phyloP scores from a whole-genome alignment of 2,329 filamentous ascomycete genomes.

The Claviceps pazoutovae region DNA sequence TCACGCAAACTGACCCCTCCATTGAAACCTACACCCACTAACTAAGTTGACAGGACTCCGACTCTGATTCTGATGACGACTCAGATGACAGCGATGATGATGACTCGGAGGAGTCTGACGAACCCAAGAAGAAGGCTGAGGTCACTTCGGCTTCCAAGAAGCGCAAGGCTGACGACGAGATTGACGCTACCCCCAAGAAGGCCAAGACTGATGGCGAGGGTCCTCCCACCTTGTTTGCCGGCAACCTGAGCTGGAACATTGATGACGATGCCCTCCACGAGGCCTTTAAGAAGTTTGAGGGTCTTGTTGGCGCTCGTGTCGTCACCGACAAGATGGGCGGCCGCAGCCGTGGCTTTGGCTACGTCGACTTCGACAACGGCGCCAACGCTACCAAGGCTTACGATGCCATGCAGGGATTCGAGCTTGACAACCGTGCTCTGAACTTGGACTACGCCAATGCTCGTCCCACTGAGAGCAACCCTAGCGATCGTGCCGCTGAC shows the following conservation, averaged over 20 bases:
- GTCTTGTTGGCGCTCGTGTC: slow-evolving; percentile 59
- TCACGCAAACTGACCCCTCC: not conserved
- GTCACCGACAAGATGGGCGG: slow-evolving; percentile 71
- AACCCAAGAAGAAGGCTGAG: slow-evolving; percentile 20
- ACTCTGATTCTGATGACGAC: slow-evolving; percentile 19
- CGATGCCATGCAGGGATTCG: slow-evolving; percentile 58
- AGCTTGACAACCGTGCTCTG: slow-evolving; percentile 60
- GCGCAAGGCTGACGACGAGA: slow-evolving; percentile 34
- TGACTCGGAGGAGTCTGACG: slow-evolving; percentile 22
- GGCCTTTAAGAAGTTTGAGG: slow-evolving; percentile 69
- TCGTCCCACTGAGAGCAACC: slow-evolving; percentile 40
- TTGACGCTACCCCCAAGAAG: slow-evolving; percentile 48
- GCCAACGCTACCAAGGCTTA: slow-evolving; percentile 58
- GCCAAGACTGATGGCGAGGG: slow-evolving; percentile 42
- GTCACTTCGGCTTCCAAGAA: slow-evolving; percentile 30
- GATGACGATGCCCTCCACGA: slow-evolving; percentile 70
- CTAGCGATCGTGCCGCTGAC: slow-evolving; percentile 44
- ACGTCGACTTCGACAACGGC: slow-evolving; percentile 67
- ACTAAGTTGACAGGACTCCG: not conserved
- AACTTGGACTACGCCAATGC: slow-evolving; percentile 69
- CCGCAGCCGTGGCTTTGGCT: slow-evolving; percentile 84
- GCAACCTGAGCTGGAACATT: slow-evolving; percentile 81
- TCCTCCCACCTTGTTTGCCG: slow-evolving; percentile 63
- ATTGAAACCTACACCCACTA: not conserved
- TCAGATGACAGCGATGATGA: slow-evolving; percentile 16